Conservation (phyloP, 352 stramenopile species). For the Phytophthora citrophthora region DNA sequence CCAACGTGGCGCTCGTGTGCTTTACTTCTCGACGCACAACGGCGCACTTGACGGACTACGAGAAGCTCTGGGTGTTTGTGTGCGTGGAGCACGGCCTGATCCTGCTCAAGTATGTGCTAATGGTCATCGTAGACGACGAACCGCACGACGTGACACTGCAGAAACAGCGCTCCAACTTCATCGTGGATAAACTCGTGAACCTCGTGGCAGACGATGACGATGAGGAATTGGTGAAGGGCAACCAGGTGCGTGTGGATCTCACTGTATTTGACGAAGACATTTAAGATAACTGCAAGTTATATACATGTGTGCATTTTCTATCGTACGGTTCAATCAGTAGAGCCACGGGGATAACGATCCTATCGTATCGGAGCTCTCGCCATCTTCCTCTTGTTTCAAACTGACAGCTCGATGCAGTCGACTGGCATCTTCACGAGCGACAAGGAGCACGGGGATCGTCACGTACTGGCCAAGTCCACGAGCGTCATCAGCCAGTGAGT, state of each 20-base stretch:
- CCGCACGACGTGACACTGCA: conserved; percentile 71
- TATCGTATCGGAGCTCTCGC: conserved; percentile 19
- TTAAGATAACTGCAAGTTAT: conserved; percentile 23
- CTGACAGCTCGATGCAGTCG: conserved; percentile 50
- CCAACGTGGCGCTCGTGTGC: conserved; percentile 93
- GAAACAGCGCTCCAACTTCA: conserved; percentile 73
- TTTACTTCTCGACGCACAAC: conserved; percentile 88
- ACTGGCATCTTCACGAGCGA: conserved; percentile 56
- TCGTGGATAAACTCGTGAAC: conserved; percentile 79
- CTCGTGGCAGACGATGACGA: conserved; percentile 79
- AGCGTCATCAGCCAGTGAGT: conserved; percentile 69
- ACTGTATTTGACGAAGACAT: conserved; percentile 82
- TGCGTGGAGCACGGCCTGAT: conserved; percentile 70
- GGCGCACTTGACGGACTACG: conserved; percentile 43
- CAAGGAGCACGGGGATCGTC: conserved; percentile 74
- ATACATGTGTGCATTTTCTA: conserved; percentile 35
- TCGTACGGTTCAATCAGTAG: conserved; percentile 39
- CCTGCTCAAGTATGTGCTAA: conserved; percentile 73
- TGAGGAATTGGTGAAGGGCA: conserved; percentile 66
- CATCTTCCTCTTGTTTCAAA: conserved; percentile 10
- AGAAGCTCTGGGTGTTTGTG: conserved; percentile 70
- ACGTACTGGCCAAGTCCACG: conserved; percentile 48
- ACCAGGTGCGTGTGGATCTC: conserved; percentile 81
- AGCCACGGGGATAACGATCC: conserved; percentile 71
- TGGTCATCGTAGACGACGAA: conserved; percentile 74